phyloP scores from a whole-genome alignment of 2,329 filamentous ascomycete species.

The Epicoccum sorghinum region DNA sequence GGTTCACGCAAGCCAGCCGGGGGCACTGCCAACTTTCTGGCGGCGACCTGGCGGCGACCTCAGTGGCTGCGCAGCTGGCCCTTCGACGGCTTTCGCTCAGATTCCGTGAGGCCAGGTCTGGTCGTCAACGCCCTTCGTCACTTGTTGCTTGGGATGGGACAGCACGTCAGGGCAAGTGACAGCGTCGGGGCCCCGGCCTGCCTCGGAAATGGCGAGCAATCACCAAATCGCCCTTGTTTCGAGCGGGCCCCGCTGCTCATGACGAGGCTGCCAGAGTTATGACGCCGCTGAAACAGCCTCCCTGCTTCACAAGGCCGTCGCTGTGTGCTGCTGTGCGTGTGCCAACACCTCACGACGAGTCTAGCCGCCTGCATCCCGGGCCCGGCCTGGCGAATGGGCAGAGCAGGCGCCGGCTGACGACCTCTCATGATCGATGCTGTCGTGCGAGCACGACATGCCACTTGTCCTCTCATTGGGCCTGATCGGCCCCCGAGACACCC shows the following conservation, averaged over 20 bases:
- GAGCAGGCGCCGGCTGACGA: conserved; percentile 23
- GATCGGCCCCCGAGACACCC: conserved; percentile 10
- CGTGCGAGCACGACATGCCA: conserved; percentile 22
- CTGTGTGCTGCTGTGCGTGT: conserved; percentile 26
- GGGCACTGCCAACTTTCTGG: conserved; percentile 25
- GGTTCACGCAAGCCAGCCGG: conserved; percentile 8
- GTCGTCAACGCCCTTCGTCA: conserved; percentile 8
- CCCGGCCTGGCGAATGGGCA: conserved; percentile 18
- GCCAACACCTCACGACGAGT: conserved; percentile 18
- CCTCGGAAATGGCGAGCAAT: conserved; percentile 9
- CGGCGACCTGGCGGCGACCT: neutral
- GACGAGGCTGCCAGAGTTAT: conserved; percentile 23
- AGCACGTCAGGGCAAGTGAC: neutral
- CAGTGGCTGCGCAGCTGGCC: conserved; percentile 4
- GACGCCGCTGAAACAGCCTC: conserved; percentile 33
- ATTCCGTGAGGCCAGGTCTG: conserved; percentile 9
- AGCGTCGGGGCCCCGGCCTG: neutral
- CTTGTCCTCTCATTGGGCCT: conserved; percentile 34
- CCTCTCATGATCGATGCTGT: conserved; percentile 14
- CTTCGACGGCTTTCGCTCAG: conserved; percentile 19
- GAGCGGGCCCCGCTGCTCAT: conserved; percentile 15
- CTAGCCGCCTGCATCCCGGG: conserved; percentile 15
- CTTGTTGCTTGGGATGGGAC: neutral
- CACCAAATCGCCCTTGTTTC: conserved; percentile 12
- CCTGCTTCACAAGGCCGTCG: conserved; percentile 24